A percentile compares a stretch with the other conserved stretches of the same genome.
These are phyloP conservation scores for Ilyonectria sp. DNA, from an alignment of 2,329 filamentous ascomycete genomes.

Conservation along the genomic window DNA sequence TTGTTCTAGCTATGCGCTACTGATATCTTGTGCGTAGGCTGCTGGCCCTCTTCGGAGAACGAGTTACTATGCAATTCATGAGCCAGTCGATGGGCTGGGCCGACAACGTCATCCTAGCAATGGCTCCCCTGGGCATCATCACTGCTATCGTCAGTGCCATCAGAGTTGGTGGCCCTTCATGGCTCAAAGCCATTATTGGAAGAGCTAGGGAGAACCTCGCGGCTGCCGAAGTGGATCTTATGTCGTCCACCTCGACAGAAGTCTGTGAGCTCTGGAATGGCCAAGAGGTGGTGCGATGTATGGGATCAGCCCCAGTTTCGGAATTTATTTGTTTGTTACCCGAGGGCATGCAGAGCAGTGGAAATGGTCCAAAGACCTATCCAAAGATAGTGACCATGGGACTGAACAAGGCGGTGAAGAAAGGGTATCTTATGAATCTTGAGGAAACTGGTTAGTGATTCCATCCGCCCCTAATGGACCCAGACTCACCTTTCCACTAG, in stretches of 20 bases:
- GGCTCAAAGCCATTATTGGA: neutral
- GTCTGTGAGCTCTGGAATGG: constrained; percentile 5
- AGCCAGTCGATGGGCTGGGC: neutral
- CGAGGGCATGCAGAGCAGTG: no score
- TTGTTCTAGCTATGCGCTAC: no score
- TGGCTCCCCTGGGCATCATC: neutral
- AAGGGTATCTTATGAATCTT: no score
- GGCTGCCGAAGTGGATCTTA: neutral
- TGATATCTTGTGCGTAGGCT: neutral
- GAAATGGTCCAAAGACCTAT: no score
- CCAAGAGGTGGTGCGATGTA: neutral
- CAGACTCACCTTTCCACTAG: no score
- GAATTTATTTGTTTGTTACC: neutral
- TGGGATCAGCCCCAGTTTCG: neutral
- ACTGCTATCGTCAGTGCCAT: constrained; percentile 3
- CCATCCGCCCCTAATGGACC: no score
- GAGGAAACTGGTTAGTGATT: no score
- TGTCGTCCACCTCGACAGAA: neutral
- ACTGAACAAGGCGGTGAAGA: no score
- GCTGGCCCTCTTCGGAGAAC: constrained; percentile 5
- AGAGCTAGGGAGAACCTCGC: neutral
- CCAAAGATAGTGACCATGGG: no score
- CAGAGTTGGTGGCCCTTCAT: neutral
- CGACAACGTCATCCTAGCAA: neutral
- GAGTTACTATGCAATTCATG: constrained; percentile 7